Evolutionary conservation across 2,329 filamentous ascomycete species (phyloP), one percentile per base, ranked within the genome.

Genomic region (Fusarium sp.): DNA sequence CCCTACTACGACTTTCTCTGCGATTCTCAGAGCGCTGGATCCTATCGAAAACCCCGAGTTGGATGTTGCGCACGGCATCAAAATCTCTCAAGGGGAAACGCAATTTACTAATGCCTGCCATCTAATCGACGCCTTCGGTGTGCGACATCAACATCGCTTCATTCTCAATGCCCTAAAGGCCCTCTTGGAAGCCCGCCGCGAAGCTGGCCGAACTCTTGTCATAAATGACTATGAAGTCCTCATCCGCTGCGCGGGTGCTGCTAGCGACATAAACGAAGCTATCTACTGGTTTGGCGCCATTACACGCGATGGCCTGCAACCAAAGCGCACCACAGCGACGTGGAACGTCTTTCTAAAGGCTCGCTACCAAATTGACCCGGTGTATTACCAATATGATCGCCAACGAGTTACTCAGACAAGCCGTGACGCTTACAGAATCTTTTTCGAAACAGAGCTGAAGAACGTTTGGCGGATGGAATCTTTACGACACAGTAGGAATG

Each of bases 21-120:
- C 91, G 65, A 84, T 91, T 11, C 75, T 94, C 30, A 83, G 84
- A 33, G 81, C 83, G 7, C 77, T 94, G 10, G 88, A 92, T 58
- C 90, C 91, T 0, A 71, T 85, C 6, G 72, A 77, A 22, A 77
- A 88, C 19, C 74, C 78, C 20, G 76, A 83, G 14, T 74, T 87
- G 20, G 88, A 90, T 73, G 75, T 82, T 5, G 78, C 79, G 13
- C 73, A 82, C 35, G 79, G 81, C 17, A 62, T 83, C 19, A 65
- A 73, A 17, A 75, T 86, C 51, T 68, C 77, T 5, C 57, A 70
- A 15, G 83, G 76, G 68, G 84, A 80, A 72, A 78, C 76, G 8
- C 75, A 80, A 30, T 76, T 78, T 53, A 80, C 81, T 1, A 75
- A 80, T 27, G 67, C 82, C 39, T 72, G 75, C 7, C 67, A 73